A percentile compares a stretch with the other conserved stretches of the same genome.
Evolutionary conservation across 352 stramenopile species (phyloP).

Genomic region (Blastocystis sp.): DNA sequence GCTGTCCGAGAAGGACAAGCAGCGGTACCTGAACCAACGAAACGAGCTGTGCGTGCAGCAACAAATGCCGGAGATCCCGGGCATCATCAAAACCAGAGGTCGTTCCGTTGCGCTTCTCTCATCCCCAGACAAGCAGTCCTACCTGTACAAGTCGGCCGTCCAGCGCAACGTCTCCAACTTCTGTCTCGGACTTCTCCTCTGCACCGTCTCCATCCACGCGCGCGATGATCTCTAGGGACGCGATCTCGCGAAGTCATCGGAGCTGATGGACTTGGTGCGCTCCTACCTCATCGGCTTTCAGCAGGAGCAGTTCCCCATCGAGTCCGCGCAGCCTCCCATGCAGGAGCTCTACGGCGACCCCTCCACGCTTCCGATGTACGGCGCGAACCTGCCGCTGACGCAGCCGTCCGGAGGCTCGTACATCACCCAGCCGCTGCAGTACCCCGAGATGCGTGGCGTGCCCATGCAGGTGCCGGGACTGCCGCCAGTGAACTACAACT

Average conservation of each 20-base stretch:
- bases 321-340: not conserved
- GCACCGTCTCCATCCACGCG: not conserved
- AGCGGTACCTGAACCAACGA: slow-evolving; percentile 36
- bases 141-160: slow-evolving; percentile 10
- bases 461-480: not conserved
- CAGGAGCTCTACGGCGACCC: not conserved
- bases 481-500: not conserved
- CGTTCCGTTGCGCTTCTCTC: not conserved
- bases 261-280: slow-evolving; percentile 1
- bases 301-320: not conserved
- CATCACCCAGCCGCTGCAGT: not conserved
- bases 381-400: not conserved
- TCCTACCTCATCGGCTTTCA: not conserved
- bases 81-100: slow-evolving; percentile 47
- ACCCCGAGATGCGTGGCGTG: not conserved
- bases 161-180: slow-evolving; percentile 31
- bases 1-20: slow-evolving; percentile 15
- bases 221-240: not conserved
- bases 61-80: not conserved
- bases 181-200: not conserved
- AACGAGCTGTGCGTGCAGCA: not conserved
- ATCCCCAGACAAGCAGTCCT: slow-evolving; percentile 52
- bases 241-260: not conserved
- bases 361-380: not conserved
- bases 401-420: not conserved